These are phyloP conservation scores for Ceratocystis colombiana DNA, from an alignment of 2,329 filamentous ascomycete species.

Conservation along the genomic window DNA sequence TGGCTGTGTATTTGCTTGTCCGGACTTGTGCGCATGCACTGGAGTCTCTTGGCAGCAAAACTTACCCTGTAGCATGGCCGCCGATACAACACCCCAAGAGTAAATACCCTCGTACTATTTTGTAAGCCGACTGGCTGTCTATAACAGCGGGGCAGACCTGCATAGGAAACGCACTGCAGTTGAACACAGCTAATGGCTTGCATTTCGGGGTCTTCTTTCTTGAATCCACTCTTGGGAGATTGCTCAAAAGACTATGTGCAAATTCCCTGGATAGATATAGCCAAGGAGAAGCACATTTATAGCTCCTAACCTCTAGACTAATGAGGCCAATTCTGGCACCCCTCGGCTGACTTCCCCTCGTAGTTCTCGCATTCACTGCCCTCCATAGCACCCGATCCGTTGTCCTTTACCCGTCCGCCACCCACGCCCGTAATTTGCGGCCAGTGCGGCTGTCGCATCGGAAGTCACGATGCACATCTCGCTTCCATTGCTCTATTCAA, in stretches of 20 bases:
- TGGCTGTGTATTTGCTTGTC: constrained; percentile 39
- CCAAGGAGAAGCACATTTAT: constrained; percentile 43
- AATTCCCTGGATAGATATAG: constrained; percentile 38
- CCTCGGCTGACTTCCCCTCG: constrained; percentile 1
- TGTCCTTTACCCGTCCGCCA: constrained; percentile 14
- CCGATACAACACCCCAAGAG: constrained; percentile 62
- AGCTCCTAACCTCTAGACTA: constrained; percentile 27
- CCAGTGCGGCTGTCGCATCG: constrained; percentile 39
- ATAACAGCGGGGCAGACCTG: not conserved
- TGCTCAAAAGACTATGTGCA: constrained; percentile 40
- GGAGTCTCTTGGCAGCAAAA: constrained; percentile 16
- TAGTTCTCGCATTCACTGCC: constrained; percentile 16
- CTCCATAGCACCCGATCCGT: not conserved
- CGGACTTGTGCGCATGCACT: constrained; percentile 5
- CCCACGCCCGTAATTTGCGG: constrained; percentile 36
- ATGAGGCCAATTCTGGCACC: not conserved
- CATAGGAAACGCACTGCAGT: constrained; percentile 6
- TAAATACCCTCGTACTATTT: constrained; percentile 35
- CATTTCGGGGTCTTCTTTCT: not conserved
- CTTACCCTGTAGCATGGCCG: constrained; percentile 45
- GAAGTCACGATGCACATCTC: constrained; percentile 39
- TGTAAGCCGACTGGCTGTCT: not conserved
- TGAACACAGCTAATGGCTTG: not conserved
- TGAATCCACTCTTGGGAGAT: constrained; percentile 35
- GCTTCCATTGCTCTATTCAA: constrained; percentile 46